These are phyloP conservation scores for Beauveria varroae DNA, from an alignment of 2,329 filamentous ascomycete genomes.

Conservation along the genomic window DNA sequence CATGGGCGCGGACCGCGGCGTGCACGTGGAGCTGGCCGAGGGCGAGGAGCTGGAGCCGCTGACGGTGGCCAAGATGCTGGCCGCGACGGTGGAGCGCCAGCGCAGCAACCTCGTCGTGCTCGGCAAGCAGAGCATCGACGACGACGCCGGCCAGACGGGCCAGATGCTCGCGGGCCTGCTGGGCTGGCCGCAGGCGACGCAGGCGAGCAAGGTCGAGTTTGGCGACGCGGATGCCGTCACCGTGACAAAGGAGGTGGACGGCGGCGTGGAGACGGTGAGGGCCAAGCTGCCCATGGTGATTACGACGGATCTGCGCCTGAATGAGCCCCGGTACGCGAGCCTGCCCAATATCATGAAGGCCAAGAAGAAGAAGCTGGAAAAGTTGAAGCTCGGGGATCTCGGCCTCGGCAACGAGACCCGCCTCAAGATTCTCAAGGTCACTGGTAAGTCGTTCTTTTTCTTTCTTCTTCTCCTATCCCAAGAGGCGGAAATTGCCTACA, in stretches of 20 bases:
- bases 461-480: background rate
- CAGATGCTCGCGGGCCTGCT: slow-evolving; percentile 94
- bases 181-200: slow-evolving; percentile 90
- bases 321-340: slow-evolving; percentile 90
- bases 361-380: slow-evolving; percentile 98
- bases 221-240: slow-evolving; percentile 60
- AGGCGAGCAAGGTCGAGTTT: slow-evolving; percentile 79
- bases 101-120: slow-evolving; percentile 86
- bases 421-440: slow-evolving; percentile 85
- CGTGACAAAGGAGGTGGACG: slow-evolving; percentile 90
- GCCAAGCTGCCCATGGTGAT: slow-evolving; percentile 86
- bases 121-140: slow-evolving; percentile 97
- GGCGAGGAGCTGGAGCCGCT: slow-evolving; percentile 78
- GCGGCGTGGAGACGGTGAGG: slow-evolving; percentile 82
- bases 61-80: slow-evolving; percentile 83
- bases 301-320: slow-evolving; percentile 88
- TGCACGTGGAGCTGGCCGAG: slow-evolving; percentile 78
- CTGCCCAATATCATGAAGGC: slow-evolving; percentile 99
- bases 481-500: background rate
- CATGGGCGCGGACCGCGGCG: slow-evolving; percentile 89
- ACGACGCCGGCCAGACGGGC: slow-evolving; percentile 90
- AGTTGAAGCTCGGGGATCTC: slow-evolving; percentile 79
- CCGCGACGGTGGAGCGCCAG: slow-evolving; percentile 72
- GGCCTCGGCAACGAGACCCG: slow-evolving; percentile 67
- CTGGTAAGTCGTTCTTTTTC: slow-evolving; percentile 46